These are phyloP conservation scores for Saturnispora serradocipensis DNA, from an alignment of 805 yeast genomes.

Conservation along the genomic window DNA sequence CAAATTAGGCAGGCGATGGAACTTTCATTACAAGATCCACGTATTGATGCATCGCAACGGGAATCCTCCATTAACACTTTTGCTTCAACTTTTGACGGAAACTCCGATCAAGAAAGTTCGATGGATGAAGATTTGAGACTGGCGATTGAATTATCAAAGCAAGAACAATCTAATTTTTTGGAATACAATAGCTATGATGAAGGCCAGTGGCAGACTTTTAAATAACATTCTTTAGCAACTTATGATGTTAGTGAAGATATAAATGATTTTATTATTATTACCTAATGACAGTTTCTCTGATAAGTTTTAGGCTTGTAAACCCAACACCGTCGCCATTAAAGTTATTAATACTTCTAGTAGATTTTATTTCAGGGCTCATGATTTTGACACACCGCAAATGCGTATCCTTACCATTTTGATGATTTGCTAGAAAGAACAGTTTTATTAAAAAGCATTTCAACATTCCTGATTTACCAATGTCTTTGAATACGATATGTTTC, in stretches of 20 bases:
- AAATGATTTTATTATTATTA: slow-evolving; percentile 12
- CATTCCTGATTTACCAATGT: slow-evolving; percentile 43
- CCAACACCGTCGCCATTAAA: slow-evolving; percentile 21
- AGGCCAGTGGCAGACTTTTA: slow-evolving; percentile 9
- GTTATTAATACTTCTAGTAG: slow-evolving; percentile 18
- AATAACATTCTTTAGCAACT: neutral
- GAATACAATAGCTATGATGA: neutral
- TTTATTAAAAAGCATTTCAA: slow-evolving; percentile 61
- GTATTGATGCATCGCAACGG: neutral
- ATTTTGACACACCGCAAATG: slow-evolving; percentile 72
- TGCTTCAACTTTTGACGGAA: neutral
- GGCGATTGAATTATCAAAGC: slow-evolving; percentile 12
- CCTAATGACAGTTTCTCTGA: slow-evolving; percentile 27
- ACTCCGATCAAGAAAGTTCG: neutral
- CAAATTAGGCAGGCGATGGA: neutral
- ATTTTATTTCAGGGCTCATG: slow-evolving; percentile 32
- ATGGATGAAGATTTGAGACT: slow-evolving; percentile 11
- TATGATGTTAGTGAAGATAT: neutral
- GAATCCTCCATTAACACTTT: neutral
- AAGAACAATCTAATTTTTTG: slow-evolving; percentile 9
- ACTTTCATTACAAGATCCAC: neutral
- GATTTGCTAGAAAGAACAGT: slow-evolving; percentile 60
- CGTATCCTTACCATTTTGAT: slow-evolving; percentile 93
- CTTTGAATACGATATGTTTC: slow-evolving; percentile 55
- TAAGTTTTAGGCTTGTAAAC: slow-evolving; percentile 26